phyloP scores from a whole-genome alignment of 192 early-diverging fungal genomes.

The Coemansia sp. region DNA sequence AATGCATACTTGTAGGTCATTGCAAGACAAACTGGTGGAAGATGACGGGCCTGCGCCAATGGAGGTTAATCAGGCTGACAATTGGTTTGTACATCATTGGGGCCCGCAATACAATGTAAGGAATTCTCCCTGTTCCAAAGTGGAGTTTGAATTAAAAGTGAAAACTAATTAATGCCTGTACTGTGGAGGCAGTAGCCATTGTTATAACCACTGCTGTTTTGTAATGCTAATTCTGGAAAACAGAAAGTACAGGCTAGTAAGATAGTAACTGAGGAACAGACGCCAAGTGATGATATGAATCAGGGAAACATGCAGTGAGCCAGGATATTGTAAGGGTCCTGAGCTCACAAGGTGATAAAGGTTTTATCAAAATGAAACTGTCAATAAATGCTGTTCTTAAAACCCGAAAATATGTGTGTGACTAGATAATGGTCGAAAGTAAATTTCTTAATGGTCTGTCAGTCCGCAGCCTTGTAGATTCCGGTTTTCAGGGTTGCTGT shows the following conservation, averaged over 20 bases:
- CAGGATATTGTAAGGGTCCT: not conserved
- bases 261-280: not conserved
- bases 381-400: not conserved
- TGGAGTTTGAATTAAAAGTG: not conserved
- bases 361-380: not conserved
- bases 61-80: not conserved
- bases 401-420: not conserved
- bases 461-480: not conserved
- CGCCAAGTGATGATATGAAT: not conserved
- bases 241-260: not conserved
- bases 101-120: not conserved
- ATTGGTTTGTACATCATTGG: not conserved
- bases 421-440: not conserved
- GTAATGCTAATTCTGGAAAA: no score
- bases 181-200: not conserved
- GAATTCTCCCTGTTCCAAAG: not conserved
- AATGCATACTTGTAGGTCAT: not conserved
- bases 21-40: not conserved
- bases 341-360: not conserved
- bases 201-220: not conserved
- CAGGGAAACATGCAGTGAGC: not conserved
- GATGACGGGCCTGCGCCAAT: not conserved
- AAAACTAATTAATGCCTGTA: not conserved
- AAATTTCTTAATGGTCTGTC: not conserved
- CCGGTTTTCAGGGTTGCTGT: constrained; percentile 1